phyloP scores from a whole-genome alignment of 2,329 filamentous ascomycete genomes.

The Fusarium zealandicum region DNA sequence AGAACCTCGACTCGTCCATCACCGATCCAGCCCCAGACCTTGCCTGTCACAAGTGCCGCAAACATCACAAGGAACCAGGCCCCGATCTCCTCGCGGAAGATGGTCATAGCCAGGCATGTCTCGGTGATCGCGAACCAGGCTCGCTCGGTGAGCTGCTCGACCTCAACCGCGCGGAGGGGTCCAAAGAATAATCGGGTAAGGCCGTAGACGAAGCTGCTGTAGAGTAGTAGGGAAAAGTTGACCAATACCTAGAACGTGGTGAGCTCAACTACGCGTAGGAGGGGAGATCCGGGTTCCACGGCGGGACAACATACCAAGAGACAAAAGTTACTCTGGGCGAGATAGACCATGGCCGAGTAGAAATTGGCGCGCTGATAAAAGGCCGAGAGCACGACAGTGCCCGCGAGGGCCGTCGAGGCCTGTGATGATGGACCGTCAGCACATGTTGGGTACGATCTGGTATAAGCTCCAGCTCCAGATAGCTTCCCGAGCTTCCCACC shows the following conservation, averaged over 20 bases:
- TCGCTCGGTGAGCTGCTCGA: slow-evolving; percentile 96
- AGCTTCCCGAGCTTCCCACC: slow-evolving; percentile 35
- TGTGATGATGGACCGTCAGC: slow-evolving; percentile 46
- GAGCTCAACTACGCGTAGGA: background rate
- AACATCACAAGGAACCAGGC: slow-evolving; percentile 98
- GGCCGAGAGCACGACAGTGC: slow-evolving; percentile 83
- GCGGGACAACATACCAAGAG: slow-evolving; percentile 72
- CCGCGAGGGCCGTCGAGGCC: slow-evolving; percentile 85
- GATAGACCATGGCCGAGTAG: slow-evolving; percentile 96
- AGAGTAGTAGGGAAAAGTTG: slow-evolving; percentile 85
- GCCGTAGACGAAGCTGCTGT: slow-evolving; percentile 81
- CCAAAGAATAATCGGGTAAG: slow-evolving; percentile 92
- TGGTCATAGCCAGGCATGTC: slow-evolving; percentile 97
- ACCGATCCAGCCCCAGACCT: slow-evolving; percentile 98
- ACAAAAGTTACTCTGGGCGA: slow-evolving; percentile 95
- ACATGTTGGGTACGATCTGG: slow-evolving; percentile 22
- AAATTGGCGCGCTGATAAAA: slow-evolving; percentile 97
- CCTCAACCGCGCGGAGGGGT: slow-evolving; percentile 87
- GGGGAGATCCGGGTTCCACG: background rate
- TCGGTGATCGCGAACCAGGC: slow-evolving; percentile 98
- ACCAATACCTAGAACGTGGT: slow-evolving; percentile 73
- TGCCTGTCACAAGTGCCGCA: slow-evolving; percentile 86
- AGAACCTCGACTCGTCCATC: slow-evolving; percentile 93
- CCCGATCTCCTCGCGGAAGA: slow-evolving; percentile 93
- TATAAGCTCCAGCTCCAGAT: slow-evolving; percentile 37